phyloP scores from a whole-genome alignment of 164 flowering plant species.

The Dillenia suffruticosa region DNA sequence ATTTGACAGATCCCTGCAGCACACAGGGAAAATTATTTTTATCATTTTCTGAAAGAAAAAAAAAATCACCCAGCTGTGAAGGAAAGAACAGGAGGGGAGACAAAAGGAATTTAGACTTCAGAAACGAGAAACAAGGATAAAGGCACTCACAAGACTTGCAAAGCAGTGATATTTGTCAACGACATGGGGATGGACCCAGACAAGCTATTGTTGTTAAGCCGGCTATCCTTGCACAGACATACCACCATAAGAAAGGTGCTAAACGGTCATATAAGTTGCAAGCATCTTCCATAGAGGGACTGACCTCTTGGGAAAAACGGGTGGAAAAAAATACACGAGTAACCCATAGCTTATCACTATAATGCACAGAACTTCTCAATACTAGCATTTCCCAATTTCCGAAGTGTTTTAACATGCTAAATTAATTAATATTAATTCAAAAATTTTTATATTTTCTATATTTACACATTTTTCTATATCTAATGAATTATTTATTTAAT shows the following conservation, averaged over 20 bases:
- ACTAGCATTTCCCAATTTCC: too few species aligned
- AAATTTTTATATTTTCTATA: too few species aligned
- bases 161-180: slow-evolving; percentile 40
- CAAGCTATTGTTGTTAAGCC: slow-evolving; percentile 70
- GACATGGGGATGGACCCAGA: slow-evolving; percentile 50
- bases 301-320: too few species aligned
- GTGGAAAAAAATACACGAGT: too few species aligned
- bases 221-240: slow-evolving; percentile 48
- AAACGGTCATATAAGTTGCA: too few species aligned
- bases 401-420: too few species aligned
- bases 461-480: too few species aligned
- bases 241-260: slow-evolving; percentile 2
- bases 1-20: slow-evolving; percentile 64
- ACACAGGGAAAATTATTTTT: background rate
- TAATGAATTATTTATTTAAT: too few species aligned
- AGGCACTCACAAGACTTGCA: slow-evolving; percentile 62
- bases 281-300: too few species aligned
- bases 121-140: background rate
- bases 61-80: background rate
- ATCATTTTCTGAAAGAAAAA: background rate
- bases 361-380: too few species aligned
- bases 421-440: too few species aligned
- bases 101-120: background rate
- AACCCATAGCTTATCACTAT: too few species aligned
- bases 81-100: background rate